A percentile compares a stretch with the other conserved stretches of the same genome.
Evolutionary conservation across 345 rosid genomes (phyloP).

Genomic region (Hypericum perforatum): DNA sequence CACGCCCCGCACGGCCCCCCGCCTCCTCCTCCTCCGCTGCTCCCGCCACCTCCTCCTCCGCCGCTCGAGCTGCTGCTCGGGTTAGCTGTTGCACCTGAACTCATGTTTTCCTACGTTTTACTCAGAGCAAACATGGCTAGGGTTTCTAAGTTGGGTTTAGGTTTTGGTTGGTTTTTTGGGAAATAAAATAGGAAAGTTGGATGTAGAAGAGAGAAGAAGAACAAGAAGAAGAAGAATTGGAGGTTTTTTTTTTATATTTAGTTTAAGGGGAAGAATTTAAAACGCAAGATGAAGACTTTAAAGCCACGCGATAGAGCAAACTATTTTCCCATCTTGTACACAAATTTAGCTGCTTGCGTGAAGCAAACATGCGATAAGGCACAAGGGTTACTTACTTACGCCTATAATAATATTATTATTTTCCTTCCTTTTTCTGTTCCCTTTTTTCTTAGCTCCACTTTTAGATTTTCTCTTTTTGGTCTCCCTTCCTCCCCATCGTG

Average conservation of each 20-base stretch:
- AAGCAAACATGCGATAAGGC: constrained; percentile 93
- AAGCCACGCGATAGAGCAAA: constrained; percentile 94
- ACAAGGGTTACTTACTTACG: no score
- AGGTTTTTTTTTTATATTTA: constrained; percentile 18
- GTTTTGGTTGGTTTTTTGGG: constrained; percentile 18
- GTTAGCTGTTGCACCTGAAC: constrained; percentile 33
- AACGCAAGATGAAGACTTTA: constrained; percentile 48
- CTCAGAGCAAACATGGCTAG: constrained; percentile 7
- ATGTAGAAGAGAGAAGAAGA: constrained; percentile 13
- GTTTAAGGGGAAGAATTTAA: constrained; percentile 10
- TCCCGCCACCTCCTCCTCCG: constrained; percentile 5
- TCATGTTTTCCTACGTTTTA: constrained; percentile 28
- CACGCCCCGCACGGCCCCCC: constrained; percentile 29
- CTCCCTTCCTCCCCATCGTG: constrained; percentile 31
- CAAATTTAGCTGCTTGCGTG: constrained; percentile 89
- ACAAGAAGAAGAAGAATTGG: neutral
- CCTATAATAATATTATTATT: no score
- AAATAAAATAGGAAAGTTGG: constrained; percentile 6
- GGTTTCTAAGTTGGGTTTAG: constrained; percentile 35
- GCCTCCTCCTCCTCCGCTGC: neutral
- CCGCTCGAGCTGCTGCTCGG: constrained; percentile 31
- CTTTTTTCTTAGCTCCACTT: constrained; percentile 33
- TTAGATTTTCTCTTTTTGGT: neutral
- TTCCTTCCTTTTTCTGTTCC: constrained; percentile 7
- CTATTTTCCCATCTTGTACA: constrained; percentile 13